A percentile compares a stretch with the other conserved stretches of the same genome.
phyloP scores from a whole-genome alignment of 2,329 filamentous ascomycete species.

The Fusarium sp. region DNA sequence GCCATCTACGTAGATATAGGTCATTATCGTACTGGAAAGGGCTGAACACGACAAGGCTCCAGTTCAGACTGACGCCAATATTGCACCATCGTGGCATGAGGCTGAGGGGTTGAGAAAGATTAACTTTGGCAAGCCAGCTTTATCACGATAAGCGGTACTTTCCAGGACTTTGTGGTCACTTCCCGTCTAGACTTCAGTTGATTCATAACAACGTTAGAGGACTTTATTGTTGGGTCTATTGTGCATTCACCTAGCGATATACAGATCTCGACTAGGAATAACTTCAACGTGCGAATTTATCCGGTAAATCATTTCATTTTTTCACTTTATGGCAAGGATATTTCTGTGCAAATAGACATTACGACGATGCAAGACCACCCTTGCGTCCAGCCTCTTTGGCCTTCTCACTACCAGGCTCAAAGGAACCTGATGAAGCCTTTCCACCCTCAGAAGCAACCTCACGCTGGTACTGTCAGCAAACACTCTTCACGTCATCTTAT shows the following conservation, averaged over 20 bases:
- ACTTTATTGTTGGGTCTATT: too few species aligned
- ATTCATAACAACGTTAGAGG: background rate
- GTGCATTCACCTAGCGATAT: accelerated
- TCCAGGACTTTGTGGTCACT: background rate
- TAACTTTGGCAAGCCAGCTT: background rate
- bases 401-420: constrained; percentile 62
- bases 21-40: background rate
- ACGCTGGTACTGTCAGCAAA: constrained; percentile 40
- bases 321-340: too few species aligned
- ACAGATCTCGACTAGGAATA: background rate
- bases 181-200: background rate
- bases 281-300: too few species aligned
- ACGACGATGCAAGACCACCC: constrained; percentile 52
- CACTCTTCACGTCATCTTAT: constrained; percentile 31
- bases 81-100: constrained; percentile 3
- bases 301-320: too few species aligned
- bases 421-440: constrained; percentile 63
- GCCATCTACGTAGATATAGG: constrained; percentile 6
- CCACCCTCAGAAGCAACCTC: constrained; percentile 67
- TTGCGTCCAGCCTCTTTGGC: constrained; percentile 65
- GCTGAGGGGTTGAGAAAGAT: background rate
- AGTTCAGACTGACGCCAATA: constrained; percentile 12
- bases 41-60: background rate
- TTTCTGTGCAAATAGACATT: background rate
- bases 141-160: background rate